Evolutionary conservation across 257 asterid species (phyloP), one percentile per base, ranked within the genome.

Genomic region (Penstemon davidsonii): DNA sequence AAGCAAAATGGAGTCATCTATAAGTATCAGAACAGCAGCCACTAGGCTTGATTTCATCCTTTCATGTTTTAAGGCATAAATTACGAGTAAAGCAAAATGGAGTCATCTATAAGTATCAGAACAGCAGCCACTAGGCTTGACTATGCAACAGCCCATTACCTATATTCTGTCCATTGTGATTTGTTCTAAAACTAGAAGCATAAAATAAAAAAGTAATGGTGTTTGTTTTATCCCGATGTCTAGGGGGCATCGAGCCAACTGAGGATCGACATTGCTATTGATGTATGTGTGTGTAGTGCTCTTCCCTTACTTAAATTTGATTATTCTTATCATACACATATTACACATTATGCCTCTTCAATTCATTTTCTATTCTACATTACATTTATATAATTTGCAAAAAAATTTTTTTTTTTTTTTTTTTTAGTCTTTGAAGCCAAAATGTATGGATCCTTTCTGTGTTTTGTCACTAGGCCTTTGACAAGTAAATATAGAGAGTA

Each of bases 121-220:
- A 49, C 33, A 25, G 33, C 18, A 67, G 47, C 41, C 73, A 70
- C 55, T 42, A 43, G 44, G 70, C 19, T 63, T n/a, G 55, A 60
- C 4, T 45, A 65, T 42, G 45, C 53, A 63, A 40, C 73, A 43
- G 33, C 39, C 6, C 8, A 6, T 38, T 8, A 50, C 65, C 64
- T 5, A 75, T 40, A 44, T 25, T 57, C 52, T 57, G 19, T 33
- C 7, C n/a, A 8, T 61, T 12, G 62, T 50, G 58, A 40, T 47
- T 42, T 60, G 15, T 54, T 51, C 67, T 47, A 37, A 58, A 77
- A 47, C 56, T 43, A 64, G 62, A 64, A 52, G 9, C 55, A 51
- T 18, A 58, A 70, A 38, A 42, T 70, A 15, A 75, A 57, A 52
- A 70, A 42, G 61, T 62, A 44, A 50, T 50, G 19, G 41, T 44